Evolutionary conservation across 129 eudicot species (phyloP), one percentile per base, ranked within the genome.

Genomic region (Flaveria bidentis): DNA sequence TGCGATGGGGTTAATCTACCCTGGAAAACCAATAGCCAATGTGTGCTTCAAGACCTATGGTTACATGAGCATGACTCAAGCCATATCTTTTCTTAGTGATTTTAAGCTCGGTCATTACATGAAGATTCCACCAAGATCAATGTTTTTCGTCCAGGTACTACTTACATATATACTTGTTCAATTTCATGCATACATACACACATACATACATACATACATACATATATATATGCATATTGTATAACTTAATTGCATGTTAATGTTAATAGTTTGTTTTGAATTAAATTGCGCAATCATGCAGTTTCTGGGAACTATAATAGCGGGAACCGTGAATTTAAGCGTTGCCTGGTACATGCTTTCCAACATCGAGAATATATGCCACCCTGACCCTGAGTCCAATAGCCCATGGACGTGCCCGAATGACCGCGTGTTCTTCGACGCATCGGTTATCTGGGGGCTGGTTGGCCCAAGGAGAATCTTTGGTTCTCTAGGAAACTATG

Each of bases 81-180:
- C 96, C 49, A 63, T 93, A 26, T 86, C 90, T 18, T 90, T 93
- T 72, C 74, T 88, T 14, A 77, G 67, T 16, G 98, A 93, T 71
- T 93, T 93, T 77, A 93, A 93, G 90, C 89, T 93, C 1, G 98
- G 98, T 53, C 96, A 93, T 74, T 93, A 93, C 88, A 93, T 93
- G 98, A 93, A 93, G 76, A 81, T 93, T 52, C 98, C 98, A 1
- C 98, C 98, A 9, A 67, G 98, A 72, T 83, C 95, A 2, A 93
- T 93, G 98, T 93, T 90, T 83, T 60, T 88, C 66, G 96, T 87
- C 73, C 98, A 92, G 96, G 97, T 85, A 81, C 62, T n/a, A n/a
- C n/a, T n/a, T n/a, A n/a, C n/a, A n/a, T n/a, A 44, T 8, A 2
- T 1, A 44, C 36, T 3, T 30, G 36, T 30, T 30, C 36, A 30